Evolutionary conservation across 495 filamentous ascomycete genomes (phyloP), one percentile per base, ranked within the genome.

Genomic region (Durotheca rogersii): DNA sequence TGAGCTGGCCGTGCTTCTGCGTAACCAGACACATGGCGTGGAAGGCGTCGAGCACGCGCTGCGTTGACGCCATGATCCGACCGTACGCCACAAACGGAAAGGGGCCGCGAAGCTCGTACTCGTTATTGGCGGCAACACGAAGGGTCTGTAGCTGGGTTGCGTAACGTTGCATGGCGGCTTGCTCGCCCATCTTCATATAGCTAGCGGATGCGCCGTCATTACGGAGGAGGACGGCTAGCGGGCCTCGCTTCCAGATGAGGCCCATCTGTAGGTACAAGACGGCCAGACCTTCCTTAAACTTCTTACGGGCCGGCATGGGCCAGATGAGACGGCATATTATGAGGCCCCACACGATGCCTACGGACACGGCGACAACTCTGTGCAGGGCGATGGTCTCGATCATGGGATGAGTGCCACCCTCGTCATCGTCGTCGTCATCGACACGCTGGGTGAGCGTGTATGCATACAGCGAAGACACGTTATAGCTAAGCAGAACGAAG

Each of bases 161-260:
- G 51, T 79, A 80, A 39, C 76, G 71, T 50, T 76, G 74, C 33
- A 84, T 73, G 0, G 77, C 80, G 9, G 88, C 77, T 64, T 92
- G 89, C 67, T 97, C 93, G 11, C 84, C 78, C 1, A 89, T 78
- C 53, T 83, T 85, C 77, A 95, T 87, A 65, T 95, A 96, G 7
- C 79, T 73, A 14, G 82, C 73, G 7, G 70, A 68, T n/a, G 59
- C 47, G 41, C 75, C 67, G 37, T 75, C 65, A 37, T 67, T 74
- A 9, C 71, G 65, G 1, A 88, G 75, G 20, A 94, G 79, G 10
- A 79, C 80, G 1, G 86, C 83, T 11, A 98, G 73, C 0, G 93
- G 93, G n/a, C 93, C 90, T n/a, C 88, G 82, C 64, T 88, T 90
- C 93, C 93, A 98, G 45, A 96, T 87, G 12, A 97, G 74, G n/a